Percentiles rank a stretch among this genome's conserved stretches.
Conservation (phyloP, 148 eudicot genomes). For the Persicaria tinctoria region DNA sequence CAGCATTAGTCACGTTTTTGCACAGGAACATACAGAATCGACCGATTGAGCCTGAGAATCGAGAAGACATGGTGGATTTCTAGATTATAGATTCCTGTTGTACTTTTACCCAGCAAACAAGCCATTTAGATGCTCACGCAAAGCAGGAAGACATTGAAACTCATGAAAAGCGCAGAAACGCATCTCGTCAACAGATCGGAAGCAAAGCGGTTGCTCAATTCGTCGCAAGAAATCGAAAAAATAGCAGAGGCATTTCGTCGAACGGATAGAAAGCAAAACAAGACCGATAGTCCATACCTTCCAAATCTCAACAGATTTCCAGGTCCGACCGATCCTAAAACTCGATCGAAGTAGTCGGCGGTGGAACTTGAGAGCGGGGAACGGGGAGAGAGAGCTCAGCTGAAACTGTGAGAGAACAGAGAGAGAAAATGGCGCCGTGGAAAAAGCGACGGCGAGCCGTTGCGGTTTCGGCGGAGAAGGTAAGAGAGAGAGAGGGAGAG, state of each 20-base stretch:
- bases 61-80: not conserved
- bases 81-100: not conserved
- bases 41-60: conserved; percentile 3
- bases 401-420: conserved; percentile 4
- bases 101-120: not conserved
- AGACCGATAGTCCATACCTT: not conserved
- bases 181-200: not conserved
- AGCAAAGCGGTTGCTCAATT: not conserved
- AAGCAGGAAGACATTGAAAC: not conserved
- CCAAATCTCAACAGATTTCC: not conserved
- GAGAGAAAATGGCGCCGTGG: conserved; percentile 26
- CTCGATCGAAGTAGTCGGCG: not conserved
- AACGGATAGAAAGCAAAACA: not conserved
- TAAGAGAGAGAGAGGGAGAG: conserved; percentile 18
- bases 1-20: not conserved
- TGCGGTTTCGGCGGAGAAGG: conserved; percentile 38
- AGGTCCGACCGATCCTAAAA: not conserved
- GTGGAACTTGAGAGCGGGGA: not conserved
- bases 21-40: not conserved
- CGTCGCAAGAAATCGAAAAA: not conserved
- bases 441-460: conserved; percentile 39
- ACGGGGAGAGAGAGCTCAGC: not conserved
- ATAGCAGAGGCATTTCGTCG: not conserved
- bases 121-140: not conserved
- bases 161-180: not conserved